Evolutionary conservation across 2,329 filamentous ascomycete genomes (phyloP).

Genomic region (Blumeriella jaapii): DNA sequence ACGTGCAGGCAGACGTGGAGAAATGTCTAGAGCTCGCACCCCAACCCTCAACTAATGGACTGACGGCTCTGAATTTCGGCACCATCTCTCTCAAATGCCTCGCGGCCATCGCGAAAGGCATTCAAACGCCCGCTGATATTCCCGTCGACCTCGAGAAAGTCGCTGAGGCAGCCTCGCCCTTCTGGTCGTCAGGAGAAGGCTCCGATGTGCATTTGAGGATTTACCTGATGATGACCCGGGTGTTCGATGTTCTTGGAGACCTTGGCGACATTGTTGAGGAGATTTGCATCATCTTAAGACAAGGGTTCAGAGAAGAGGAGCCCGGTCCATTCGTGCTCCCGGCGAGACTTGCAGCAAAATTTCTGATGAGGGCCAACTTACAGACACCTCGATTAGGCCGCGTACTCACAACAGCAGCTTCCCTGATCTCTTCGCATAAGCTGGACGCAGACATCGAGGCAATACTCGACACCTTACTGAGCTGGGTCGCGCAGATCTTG

Average conservation of each 20-base stretch:
- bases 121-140: slow-evolving; percentile 56
- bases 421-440: slow-evolving; percentile 51
- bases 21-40: slow-evolving; percentile 24
- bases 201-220: slow-evolving; percentile 39
- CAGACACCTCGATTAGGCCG: slow-evolving; percentile 45
- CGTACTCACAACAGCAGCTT: slow-evolving; percentile 60
- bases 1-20: slow-evolving; percentile 52
- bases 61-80: slow-evolving; percentile 28
- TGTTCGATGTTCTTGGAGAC: slow-evolving; percentile 41
- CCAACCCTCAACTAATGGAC: not conserved
- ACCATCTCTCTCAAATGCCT: slow-evolving; percentile 51
- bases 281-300: slow-evolving; percentile 58
- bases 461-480: slow-evolving; percentile 42
- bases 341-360: slow-evolving; percentile 51
- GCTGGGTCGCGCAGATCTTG: slow-evolving; percentile 52
- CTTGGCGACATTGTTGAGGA: slow-evolving; percentile 60
- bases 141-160: slow-evolving; percentile 55
- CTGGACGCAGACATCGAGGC: slow-evolving; percentile 34
- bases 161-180: slow-evolving; percentile 27
- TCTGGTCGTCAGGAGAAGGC: slow-evolving; percentile 39
- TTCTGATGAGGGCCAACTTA: slow-evolving; percentile 47
- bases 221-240: slow-evolving; percentile 37
- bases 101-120: slow-evolving; percentile 56
- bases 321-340: slow-evolving; percentile 70
- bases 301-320: slow-evolving; percentile 63